Evolutionary conservation across 75 land plant genomes (phyloP).

Genomic region (Pseudotsuga menziesii): DNA sequence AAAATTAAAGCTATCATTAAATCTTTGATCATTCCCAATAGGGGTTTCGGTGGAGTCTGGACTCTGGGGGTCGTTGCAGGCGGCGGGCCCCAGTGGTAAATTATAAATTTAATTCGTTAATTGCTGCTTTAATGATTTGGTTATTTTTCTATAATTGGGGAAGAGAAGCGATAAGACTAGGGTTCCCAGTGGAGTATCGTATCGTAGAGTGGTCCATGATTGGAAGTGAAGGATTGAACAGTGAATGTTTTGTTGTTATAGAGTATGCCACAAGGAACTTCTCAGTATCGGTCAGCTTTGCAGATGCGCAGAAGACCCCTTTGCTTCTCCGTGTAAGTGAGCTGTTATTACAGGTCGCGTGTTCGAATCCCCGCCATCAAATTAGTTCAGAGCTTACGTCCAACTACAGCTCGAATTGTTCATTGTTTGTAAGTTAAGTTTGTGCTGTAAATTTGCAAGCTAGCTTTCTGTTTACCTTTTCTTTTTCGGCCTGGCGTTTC

Average conservation of each 20-base stretch:
- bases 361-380: neutral
- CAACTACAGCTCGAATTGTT: neutral
- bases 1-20: neutral
- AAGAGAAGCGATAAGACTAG: neutral
- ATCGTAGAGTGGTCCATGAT: slow-evolving; percentile 3
- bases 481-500: neutral
- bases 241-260: slow-evolving; percentile 2
- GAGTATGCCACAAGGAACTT: slow-evolving; percentile 5
- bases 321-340: neutral
- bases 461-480: neutral
- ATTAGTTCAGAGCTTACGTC: no score
- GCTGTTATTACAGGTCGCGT: neutral
- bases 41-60: neutral
- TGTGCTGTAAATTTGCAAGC: neutral
- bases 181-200: neutral
- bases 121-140: neutral
- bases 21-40: slow-evolving; percentile 7
- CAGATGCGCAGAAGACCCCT: neutral
- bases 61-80: neutral
- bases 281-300: neutral
- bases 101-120: neutral
- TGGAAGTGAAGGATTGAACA: neutral
- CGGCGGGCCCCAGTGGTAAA: neutral
- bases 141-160: neutral
- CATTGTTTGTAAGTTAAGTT: neutral